Percentiles rank a stretch among this genome's conserved stretches.
Evolutionary conservation across 805 yeast genomes (phyloP).

Genomic region (Candida rishiriensis): DNA sequence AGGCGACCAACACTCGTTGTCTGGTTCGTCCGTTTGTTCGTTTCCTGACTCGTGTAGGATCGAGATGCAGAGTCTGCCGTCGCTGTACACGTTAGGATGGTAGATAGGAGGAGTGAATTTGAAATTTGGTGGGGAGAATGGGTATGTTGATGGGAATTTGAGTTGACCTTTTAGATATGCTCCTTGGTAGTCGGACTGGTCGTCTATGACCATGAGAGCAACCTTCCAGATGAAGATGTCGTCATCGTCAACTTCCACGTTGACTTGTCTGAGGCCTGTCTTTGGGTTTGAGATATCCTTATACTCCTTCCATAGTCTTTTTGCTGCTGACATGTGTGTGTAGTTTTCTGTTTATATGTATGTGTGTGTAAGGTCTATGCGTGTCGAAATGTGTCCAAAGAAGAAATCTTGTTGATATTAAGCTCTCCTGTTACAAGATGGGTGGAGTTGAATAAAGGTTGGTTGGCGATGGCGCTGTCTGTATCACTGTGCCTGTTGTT

Average conservation of each 20-base stretch:
- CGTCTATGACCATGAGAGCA: conserved; percentile 87
- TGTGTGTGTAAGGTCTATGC: no score
- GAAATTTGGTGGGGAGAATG: conserved; percentile 89
- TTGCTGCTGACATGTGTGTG: no score
- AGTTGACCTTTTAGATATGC: conserved; percentile 93
- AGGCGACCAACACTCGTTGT: conserved; percentile 92
- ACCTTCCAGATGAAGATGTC: conserved; percentile 71
- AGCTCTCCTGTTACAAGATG: no score
- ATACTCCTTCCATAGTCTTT: conserved; percentile 82
- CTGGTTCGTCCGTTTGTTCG: conserved; percentile 91
- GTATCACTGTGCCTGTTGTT: no score
- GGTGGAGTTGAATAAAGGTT: no score
- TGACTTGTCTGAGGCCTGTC: conserved; percentile 44
- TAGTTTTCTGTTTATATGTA: no score
- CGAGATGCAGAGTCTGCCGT: conserved; percentile 91
- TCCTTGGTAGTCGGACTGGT: conserved; percentile 88
- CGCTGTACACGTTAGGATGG: conserved; percentile 94
- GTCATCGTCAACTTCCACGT: conserved; percentile 46
- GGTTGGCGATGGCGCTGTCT: no score
- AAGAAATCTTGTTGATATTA: no score
- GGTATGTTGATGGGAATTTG: conserved; percentile 89
- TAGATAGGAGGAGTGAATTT: conserved; percentile 91
- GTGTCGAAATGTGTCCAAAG: no score
- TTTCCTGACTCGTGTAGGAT: conserved; percentile 83
- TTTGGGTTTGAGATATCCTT: conserved; percentile 91